Conservation (phyloP, 352 stramenopile species). For the Phytophthora ramorum region DNA sequence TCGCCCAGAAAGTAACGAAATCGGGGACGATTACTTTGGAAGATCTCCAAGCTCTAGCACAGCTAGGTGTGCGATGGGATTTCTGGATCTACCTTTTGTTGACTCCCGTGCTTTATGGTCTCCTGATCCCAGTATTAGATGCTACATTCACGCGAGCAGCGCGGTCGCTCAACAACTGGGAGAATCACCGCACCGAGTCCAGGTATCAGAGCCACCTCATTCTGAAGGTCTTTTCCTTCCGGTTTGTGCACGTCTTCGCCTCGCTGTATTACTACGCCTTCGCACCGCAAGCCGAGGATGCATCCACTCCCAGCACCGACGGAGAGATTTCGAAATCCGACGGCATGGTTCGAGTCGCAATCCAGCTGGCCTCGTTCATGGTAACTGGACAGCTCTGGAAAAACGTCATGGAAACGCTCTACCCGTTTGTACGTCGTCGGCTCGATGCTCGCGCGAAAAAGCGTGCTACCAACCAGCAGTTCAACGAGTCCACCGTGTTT, state of each 20-base stretch:
- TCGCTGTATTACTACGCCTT: constrained; percentile 98
- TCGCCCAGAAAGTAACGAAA: constrained; percentile 63
- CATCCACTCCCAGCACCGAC: constrained; percentile 7
- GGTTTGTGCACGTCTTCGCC: constrained; percentile 97
- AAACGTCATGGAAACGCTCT: constrained; percentile 92
- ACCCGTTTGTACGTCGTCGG: constrained; percentile 71
- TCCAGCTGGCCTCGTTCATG: constrained; percentile 94
- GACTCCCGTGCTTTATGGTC: constrained; percentile 87
- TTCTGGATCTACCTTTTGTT: constrained; percentile 90
- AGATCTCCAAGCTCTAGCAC: constrained; percentile 55
- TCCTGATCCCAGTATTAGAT: constrained; percentile 86
- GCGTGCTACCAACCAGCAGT: constrained; percentile 61
- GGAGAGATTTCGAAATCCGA: constrained; percentile 25
- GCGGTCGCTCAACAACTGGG: constrained; percentile 92
- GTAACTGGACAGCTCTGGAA: constrained; percentile 94
- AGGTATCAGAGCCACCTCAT: constrained; percentile 93
- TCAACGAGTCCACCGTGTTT: constrained; percentile 71
- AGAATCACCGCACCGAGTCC: constrained; percentile 92
- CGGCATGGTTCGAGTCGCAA: constrained; percentile 90
- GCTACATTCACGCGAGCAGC: constrained; percentile 88
- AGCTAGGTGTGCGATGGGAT: constrained; percentile 72
- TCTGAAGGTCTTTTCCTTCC: constrained; percentile 98
- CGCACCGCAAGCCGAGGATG: constrained; percentile 27
- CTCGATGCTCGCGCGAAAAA: constrained; percentile 61
- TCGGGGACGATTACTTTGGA: constrained; percentile 61